Base-by-base conservation (phyloP, 805 yeast genomes). In the Metschnikowia peoriensis region DNA sequence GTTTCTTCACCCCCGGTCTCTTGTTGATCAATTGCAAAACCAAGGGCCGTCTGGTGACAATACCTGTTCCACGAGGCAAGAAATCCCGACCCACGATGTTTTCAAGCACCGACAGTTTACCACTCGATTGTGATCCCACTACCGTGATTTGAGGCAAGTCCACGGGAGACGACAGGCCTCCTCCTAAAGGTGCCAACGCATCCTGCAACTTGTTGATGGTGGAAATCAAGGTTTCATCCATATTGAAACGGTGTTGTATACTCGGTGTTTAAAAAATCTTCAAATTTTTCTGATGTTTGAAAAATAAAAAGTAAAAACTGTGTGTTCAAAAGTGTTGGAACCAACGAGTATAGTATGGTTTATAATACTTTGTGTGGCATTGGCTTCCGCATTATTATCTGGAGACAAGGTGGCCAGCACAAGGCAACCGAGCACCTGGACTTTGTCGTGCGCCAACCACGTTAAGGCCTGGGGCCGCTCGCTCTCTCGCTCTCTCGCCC, bases 121-220 rank as follows among this genome's bases (percentile, higher is more conserved):
- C 97, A 56, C 88, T 79, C 41, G 96, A 88, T 68, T 89, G 97
- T 5, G 96, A 89, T 40, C 97, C 97, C 43, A 89, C 96, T 38
- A 89, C 97, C n/a, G 97, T 89, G 65, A 90, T 90, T 70, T 90
- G 97, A 14, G 97, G 97, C 59, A 90, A 78, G 70, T 90, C 97
- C 49, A 90, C 90, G 12, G 96, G 96, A n/a, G 94, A 87, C 41
- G 82, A 73, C 9, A 96, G 82, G 28, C 96, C 94, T 29, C 92
- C 92, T 27, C 97, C 98, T 42, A 93, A 79, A 10, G 97, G 96
- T 29, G 97, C 96, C 66, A 94, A 81, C n/a, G 97, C 99, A 69
- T 93, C 98, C 74, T 92, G 96, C 52, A 89, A 81, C 69, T 88
- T 89, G 76, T 90, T 90, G 66, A 90, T 93, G 22, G 96, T 88